Evolutionary conservation across 495 filamentous ascomycete species (phyloP), one percentile per base, ranked within the genome.

Genomic region (Achaetomiella virescens): DNA sequence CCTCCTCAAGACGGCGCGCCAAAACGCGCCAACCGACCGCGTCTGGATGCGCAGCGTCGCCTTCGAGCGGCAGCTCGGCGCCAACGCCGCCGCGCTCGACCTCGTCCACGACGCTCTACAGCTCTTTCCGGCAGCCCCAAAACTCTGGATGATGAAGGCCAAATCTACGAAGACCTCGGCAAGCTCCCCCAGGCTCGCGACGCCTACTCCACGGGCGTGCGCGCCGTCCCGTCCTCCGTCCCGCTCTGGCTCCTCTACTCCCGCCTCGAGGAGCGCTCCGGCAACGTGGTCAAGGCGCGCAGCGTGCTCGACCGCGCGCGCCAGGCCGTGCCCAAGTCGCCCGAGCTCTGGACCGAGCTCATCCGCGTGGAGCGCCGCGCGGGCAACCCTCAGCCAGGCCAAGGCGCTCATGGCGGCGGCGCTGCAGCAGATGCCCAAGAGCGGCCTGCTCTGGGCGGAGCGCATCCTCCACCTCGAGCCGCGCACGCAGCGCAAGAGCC

Each of bases 121-220:
- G 52, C 75, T 89, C n/a, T 97, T 93, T 70, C 92, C 95, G 11
- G 81, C 82, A 45, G 81, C 86, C 2, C 83, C 89, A 51, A 97
- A 97, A 68, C 80, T 99, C 11, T 96, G 90, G 85, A 96, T 96
- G 89, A 89, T 96, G 76, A 99, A 97, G 72, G 95, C 4, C 93
- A 99, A 61, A 89, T 97, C 57, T 99, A 97, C 78, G 88, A 96
- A 61, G 74, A 81, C 15, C 80, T 88, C 48, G 80, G 76, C 57
- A 88, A 88, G 66, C 73, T 88, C 36, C 84, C 88, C 0, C 87
- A 95, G 66, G 93, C 95, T 4, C 82, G 91, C 44, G 90, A 99
- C 66, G 91, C 95, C 1, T 97, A 93, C 72, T 82, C 81, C 58
- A 87, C 88, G 35, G 93, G 95, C 40, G 95, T 90, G 3, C 86